Conservation (phyloP, 2,329 filamentous ascomycete species). For the Anthostomella pinea region DNA sequence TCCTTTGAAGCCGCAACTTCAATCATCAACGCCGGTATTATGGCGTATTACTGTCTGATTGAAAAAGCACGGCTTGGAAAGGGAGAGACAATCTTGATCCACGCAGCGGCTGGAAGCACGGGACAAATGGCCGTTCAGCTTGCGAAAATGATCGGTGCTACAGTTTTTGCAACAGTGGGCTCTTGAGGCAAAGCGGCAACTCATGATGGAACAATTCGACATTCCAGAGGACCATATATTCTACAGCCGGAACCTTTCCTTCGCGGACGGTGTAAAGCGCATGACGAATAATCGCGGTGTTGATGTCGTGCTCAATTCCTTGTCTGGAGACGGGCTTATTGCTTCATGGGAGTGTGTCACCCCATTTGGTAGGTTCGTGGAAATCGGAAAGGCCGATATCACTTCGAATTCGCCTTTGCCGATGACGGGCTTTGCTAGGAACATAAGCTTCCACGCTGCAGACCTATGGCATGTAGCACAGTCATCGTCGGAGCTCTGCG, state of each 20-base stretch:
- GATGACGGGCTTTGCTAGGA: constrained; percentile 10
- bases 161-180: constrained; percentile 15
- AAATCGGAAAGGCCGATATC: constrained; percentile 17
- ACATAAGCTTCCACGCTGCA: neutral
- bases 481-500: no score
- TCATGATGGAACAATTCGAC: constrained; percentile 8
- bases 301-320: constrained; percentile 20
- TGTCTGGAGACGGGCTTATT: constrained; percentile 13
- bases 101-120: constrained; percentile 16
- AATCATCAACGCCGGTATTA: constrained; percentile 8
- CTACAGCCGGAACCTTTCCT: constrained; percentile 14
- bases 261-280: constrained; percentile 5
- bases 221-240: constrained; percentile 17
- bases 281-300: constrained; percentile 13
- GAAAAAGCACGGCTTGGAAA: neutral
- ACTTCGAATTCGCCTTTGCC: constrained; percentile 8
- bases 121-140: constrained; percentile 14
- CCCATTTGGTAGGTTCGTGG: constrained; percentile 13
- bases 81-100: constrained; percentile 17
- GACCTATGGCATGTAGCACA: no score
- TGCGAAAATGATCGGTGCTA: constrained; percentile 9
- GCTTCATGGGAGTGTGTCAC: constrained; percentile 9
- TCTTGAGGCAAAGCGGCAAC: constrained; percentile 10
- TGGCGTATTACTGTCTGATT: constrained; percentile 7
- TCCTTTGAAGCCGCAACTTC: constrained; percentile 11